Base-by-base conservation (phyloP, 169 alveolate genomes). In the Plasmodium gaboni region DNA sequence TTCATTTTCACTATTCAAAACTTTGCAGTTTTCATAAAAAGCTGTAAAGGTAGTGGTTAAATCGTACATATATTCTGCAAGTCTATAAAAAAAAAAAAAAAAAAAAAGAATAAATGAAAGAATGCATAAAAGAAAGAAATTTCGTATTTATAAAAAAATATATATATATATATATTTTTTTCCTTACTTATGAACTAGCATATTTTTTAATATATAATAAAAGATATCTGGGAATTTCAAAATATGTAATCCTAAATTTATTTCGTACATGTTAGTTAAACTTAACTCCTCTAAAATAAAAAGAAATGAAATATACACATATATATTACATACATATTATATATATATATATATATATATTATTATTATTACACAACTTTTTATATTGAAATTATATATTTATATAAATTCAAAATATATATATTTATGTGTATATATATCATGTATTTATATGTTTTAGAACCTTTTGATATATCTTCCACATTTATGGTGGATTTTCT, bases 51-150 rank as follows among this genome's bases (percentile, higher is more conserved):
- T 95, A 38, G 96, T 96, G 24, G 99, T 95, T 73, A 98, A 88
- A 38, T 98, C 98, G 94, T 98, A 99, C 73, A 98, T 94, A 87
- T 95, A 97, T 71, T 98, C 99, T 42, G 99, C 97, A 72, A 99
- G 91, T 86, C 98, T 95, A 83, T 94, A 94, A 3, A 94, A 80
- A 48, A 91, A 80, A 26, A 10, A 32, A 32, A 61, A 32, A 19
- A 32, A 12, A 12, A 57, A 48, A 53, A 15, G 24, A 19, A 50
- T 15, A 53, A 28, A 53, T 53, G 17, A 15, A 53, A 53, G 0
- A 53, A 50, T 44, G 53, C n/a, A 9, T 5, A 48, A 12, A 1
- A 13, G 24, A 26, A 32, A 1, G 15, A 24, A 61, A 9, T 8
- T 53, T 10, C 5, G 1, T 53, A 5, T 53, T 53, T 15, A 53